Evolutionary conservation across 495 filamentous ascomycete genomes (phyloP).

Genomic region (Neurospora africana): DNA sequence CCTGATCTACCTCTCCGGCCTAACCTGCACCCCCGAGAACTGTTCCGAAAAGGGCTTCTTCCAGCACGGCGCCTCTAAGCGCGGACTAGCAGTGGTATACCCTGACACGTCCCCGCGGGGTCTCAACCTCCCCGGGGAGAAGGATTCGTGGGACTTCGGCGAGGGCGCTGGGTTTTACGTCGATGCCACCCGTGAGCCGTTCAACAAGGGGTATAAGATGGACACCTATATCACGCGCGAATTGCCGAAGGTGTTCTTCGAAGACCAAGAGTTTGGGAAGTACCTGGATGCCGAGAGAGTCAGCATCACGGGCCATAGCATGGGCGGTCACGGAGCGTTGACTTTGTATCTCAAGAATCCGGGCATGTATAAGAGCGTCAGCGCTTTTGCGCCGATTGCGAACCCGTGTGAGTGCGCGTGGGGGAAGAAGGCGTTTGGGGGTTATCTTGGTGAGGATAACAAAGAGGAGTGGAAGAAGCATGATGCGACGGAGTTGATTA

Average conservation of each 20-base stretch:
- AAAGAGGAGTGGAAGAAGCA: constrained; percentile 71
- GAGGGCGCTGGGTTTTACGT: constrained; percentile 89
- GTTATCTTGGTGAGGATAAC: constrained; percentile 67
- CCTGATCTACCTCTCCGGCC: constrained; percentile 86
- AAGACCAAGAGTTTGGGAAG: constrained; percentile 38
- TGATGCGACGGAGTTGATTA: constrained; percentile 83
- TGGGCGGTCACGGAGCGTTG: constrained; percentile 94
- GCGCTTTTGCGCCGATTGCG: constrained; percentile 83
- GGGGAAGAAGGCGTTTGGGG: constrained; percentile 90
- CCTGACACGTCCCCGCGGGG: constrained; percentile 92
- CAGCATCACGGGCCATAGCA: constrained; percentile 82
- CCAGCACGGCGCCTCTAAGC: constrained; percentile 64
- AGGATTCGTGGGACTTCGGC: constrained; percentile 84
- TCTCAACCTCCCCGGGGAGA: constrained; percentile 65
- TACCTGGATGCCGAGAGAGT: constrained; percentile 57
- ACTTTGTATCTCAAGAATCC: constrained; percentile 87
- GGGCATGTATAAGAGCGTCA: constrained; percentile 74
- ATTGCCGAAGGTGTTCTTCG: constrained; percentile 65
- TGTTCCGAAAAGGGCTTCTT: constrained; percentile 95
- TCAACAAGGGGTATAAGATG: constrained; percentile 73
- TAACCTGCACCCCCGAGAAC: constrained; percentile 95
- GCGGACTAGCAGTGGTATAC: constrained; percentile 81
- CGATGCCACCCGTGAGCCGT: constrained; percentile 71
- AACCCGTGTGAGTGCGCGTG: constrained; percentile 82
- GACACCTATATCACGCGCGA: constrained; percentile 80